Evolutionary conservation across 176 grass and related monocot species (phyloP).

Genomic region (Tillandsia fasciculata): DNA sequence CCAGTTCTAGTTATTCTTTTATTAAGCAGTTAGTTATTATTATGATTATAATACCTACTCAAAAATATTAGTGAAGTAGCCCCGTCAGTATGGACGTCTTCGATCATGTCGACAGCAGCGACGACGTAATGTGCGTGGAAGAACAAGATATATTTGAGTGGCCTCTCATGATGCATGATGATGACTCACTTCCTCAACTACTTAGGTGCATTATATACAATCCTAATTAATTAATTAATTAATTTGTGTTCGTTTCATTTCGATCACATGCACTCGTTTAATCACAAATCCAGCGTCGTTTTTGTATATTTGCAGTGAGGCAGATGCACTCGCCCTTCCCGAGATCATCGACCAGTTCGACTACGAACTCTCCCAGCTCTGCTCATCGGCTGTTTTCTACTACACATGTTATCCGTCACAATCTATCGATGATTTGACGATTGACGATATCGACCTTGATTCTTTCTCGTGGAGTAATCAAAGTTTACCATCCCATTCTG

Average conservation of each 20-base stretch:
- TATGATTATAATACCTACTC: conserved; percentile 1
- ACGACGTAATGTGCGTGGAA: background rate
- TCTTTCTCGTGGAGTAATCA: background rate
- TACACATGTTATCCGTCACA: background rate
- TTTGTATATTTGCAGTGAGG: conserved; percentile 13
- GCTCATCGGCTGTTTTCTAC: background rate
- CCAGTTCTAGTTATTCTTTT: background rate
- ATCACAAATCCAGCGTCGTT: background rate
- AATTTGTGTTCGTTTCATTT: background rate
- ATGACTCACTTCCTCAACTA: conserved; percentile 4
- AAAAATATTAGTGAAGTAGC: conserved; percentile 3
- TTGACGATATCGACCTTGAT: background rate
- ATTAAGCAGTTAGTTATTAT: conserved; percentile 12
- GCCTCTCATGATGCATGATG: background rate
- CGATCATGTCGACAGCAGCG: background rate
- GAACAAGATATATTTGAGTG: conserved; percentile 9
- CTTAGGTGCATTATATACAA: background rate
- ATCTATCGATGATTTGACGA: background rate
- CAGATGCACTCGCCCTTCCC: conserved; percentile 2
- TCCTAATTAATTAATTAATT: background rate
- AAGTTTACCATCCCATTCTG: background rate
- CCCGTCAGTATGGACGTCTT: conserved; percentile 6
- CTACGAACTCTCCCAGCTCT: background rate
- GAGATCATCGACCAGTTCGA: background rate
- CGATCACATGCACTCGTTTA: background rate